Percentiles rank a stretch among this genome's conserved stretches.
phyloP scores from a whole-genome alignment of 495 filamentous ascomycete species.

The Chlorociboria aeruginascens region DNA sequence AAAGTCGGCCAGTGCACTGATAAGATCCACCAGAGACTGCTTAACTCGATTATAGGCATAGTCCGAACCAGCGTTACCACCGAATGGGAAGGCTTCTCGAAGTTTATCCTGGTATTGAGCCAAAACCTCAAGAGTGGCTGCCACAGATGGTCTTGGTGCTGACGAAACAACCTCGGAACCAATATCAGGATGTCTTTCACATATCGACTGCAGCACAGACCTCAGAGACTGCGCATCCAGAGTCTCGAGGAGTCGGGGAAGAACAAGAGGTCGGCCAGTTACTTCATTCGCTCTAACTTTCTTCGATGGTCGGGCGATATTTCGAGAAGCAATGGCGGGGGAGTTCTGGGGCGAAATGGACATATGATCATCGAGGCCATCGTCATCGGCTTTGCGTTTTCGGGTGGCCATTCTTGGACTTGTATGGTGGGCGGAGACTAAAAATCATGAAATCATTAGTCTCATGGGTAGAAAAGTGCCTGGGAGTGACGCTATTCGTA shows the following conservation, averaged over 20 bases:
- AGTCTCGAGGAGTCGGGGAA: constrained; percentile 82
- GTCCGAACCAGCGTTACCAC: constrained; percentile 69
- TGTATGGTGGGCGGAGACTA: constrained; percentile 41
- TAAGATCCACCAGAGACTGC: constrained; percentile 63
- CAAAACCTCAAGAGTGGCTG: constrained; percentile 67
- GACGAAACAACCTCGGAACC: constrained; percentile 71
- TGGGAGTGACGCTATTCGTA: constrained; percentile 33
- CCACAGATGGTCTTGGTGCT: constrained; percentile 73
- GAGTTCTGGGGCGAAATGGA: constrained; percentile 73
- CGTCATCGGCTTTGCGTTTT: constrained; percentile 86
- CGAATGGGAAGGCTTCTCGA: constrained; percentile 75
- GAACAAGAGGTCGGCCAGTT: constrained; percentile 63
- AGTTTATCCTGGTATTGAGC: constrained; percentile 68
- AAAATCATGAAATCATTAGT: no score
- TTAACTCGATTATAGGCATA: constrained; percentile 92
- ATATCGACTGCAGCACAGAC: constrained; percentile 72
- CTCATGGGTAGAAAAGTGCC: no score
- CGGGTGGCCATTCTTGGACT: constrained; percentile 40
- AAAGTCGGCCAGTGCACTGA: constrained; percentile 86
- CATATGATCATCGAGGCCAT: constrained; percentile 70
- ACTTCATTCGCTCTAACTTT: constrained; percentile 52
- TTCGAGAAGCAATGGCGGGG: constrained; percentile 54
- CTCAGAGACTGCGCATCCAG: constrained; percentile 74
- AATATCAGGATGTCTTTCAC: constrained; percentile 74
- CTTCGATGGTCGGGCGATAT: constrained; percentile 49